phyloP scores from a whole-genome alignment of 139 green algal species.

The Dunaliella primolecta region DNA sequence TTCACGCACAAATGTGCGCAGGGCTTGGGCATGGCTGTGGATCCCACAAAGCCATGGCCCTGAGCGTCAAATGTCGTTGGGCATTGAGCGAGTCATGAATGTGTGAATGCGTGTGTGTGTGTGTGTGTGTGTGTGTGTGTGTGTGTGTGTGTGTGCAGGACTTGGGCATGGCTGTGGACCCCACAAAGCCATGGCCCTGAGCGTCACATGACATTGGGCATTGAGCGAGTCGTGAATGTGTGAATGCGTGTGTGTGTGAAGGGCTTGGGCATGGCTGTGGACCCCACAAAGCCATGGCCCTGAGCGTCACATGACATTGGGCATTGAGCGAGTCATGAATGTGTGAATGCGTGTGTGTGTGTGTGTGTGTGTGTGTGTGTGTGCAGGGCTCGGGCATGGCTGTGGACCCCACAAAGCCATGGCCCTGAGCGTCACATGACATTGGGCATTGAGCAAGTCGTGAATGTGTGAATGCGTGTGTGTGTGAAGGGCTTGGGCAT shows the following conservation, averaged over 20 bases:
- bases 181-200: slow-evolving; percentile 78
- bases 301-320: too few species aligned
- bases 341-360: slow-evolving; percentile 1
- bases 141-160: background rate
- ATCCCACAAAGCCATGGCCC: slow-evolving; percentile 74
- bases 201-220: slow-evolving; percentile 64
- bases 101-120: slow-evolving; percentile 6
- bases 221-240: background rate
- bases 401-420: too few species aligned
- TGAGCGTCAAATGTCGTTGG: too few species aligned
- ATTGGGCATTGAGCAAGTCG: too few species aligned
- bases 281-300: too few species aligned
- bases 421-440: too few species aligned
- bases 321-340: background rate
- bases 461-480: too few species aligned
- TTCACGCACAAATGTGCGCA: too few species aligned
- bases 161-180: slow-evolving; percentile 78
- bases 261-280: slow-evolving; percentile 80
- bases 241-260: too few species aligned
- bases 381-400: too few species aligned
- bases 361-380: too few species aligned
- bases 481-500: too few species aligned
- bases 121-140: slow-evolving; percentile 28
- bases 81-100: background rate
- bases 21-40: slow-evolving; percentile 78